A percentile compares a stretch with the other conserved stretches of the same genome.
phyloP scores from a whole-genome alignment of 257 asterid genomes.

The Solanum chilense region DNA sequence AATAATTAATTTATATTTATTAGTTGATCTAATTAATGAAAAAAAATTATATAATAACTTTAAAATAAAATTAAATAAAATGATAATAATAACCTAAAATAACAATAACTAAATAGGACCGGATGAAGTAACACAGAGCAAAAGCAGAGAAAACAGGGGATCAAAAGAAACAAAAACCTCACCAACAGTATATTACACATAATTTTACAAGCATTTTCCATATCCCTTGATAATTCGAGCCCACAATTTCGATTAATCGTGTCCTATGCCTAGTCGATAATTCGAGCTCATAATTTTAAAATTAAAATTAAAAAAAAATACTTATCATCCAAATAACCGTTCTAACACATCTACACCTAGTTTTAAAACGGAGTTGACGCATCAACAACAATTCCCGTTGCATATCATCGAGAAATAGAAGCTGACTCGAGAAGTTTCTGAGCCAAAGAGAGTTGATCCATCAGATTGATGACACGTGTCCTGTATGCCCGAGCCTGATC shows the following conservation, averaged over 20 bases:
- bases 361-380: not conserved
- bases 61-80: too few relatives aligned
- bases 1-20: too few relatives aligned
- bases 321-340: not conserved
- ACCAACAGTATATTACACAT: not conserved
- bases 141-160: not conserved
- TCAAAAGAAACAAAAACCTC: not conserved
- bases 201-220: not conserved
- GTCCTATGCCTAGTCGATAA: too few relatives aligned
- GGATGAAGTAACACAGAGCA: too few relatives aligned
- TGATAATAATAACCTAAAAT: too few relatives aligned
- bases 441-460: conserved; percentile 40
- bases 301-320: not conserved
- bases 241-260: not conserved
- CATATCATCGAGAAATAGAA: conserved; percentile 1
- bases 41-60: too few relatives aligned
- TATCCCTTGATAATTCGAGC: not conserved
- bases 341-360: not conserved
- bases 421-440: conserved; percentile 19
- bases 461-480: conserved; percentile 26
- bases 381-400: too few relatives aligned
- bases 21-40: too few relatives aligned
- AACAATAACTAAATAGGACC: too few relatives aligned
- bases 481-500: conserved; percentile 49
- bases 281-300: not conserved